These are phyloP conservation scores for Komagataella phaffii DNA, from an alignment of 805 yeast genomes.

Conservation along the genomic window DNA sequence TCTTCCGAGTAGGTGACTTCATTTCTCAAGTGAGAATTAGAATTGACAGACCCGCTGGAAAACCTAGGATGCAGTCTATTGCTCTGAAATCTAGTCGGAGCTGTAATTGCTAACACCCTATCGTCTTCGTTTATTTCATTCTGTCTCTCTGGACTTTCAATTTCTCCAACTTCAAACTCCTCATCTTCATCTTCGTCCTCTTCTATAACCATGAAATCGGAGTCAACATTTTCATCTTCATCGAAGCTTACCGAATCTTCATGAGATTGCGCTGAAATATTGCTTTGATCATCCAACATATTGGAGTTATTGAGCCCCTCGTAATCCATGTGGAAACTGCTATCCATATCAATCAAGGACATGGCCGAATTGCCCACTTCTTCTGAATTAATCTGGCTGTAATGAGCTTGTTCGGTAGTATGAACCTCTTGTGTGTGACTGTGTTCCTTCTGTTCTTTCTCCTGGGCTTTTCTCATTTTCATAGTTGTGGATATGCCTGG, in stretches of 20 bases:
- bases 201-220: constrained; percentile 33
- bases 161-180: constrained; percentile 1
- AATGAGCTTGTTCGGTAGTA: neutral
- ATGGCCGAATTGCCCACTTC: neutral
- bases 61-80: constrained; percentile 21
- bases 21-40: neutral
- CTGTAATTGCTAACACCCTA: neutral
- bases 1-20: neutral
- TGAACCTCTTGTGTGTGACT: constrained; percentile 9
- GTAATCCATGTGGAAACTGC: neutral
- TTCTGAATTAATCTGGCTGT: neutral
- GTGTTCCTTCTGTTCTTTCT: constrained; percentile 8
- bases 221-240: constrained; percentile 13
- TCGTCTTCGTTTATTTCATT: constrained; percentile 6
- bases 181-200: constrained; percentile 15
- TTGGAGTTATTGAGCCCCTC: neutral
- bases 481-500: constrained; percentile 48
- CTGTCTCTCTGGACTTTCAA: neutral
- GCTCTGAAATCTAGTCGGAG: constrained; percentile 5
- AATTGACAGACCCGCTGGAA: constrained; percentile 23
- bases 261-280: neutral
- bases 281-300: constrained; percentile 1
- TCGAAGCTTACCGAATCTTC: constrained; percentile 1
- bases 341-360: neutral
- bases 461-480: constrained; percentile 14